phyloP scores from a whole-genome alignment of 805 yeast genomes.

The Monosporozyma aerobia region DNA sequence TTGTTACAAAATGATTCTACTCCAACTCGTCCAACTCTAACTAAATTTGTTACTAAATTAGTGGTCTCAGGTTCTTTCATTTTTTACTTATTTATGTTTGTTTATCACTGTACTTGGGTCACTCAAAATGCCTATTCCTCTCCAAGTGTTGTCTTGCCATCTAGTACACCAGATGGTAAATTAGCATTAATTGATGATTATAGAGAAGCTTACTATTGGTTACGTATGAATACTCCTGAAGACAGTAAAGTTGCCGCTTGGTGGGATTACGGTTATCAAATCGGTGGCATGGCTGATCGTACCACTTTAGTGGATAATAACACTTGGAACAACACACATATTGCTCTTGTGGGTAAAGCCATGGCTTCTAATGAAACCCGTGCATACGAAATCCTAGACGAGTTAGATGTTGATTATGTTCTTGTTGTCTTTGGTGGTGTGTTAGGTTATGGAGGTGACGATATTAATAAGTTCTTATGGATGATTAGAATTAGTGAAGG shows the following conservation, averaged over 20 bases:
- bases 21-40: neutral
- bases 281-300: slow-evolving; percentile 99
- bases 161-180: slow-evolving; percentile 73
- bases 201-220: slow-evolving; percentile 98
- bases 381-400: slow-evolving; percentile 77
- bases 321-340: slow-evolving; percentile 99
- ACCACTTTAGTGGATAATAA: slow-evolving; percentile 97
- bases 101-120: slow-evolving; percentile 94
- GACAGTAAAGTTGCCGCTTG: slow-evolving; percentile 95
- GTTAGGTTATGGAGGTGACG: slow-evolving; percentile 91
- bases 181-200: slow-evolving; percentile 84
- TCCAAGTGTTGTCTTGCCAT: slow-evolving; percentile 91
- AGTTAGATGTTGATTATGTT: slow-evolving; percentile 93
- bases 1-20: neutral
- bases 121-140: slow-evolving; percentile 93
- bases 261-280: slow-evolving; percentile 99
- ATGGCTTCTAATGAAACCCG: slow-evolving; percentile 85
- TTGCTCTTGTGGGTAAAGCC: slow-evolving; percentile 98
- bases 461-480: slow-evolving; percentile 93
- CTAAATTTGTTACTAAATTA: slow-evolving; percentile 43
- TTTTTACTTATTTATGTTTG: slow-evolving; percentile 71
- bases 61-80: slow-evolving; percentile 59
- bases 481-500: slow-evolving; percentile 99
- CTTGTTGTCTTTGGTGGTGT: slow-evolving; percentile 90
- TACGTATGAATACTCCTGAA: slow-evolving; percentile 94